Conservation (phyloP, 192 early-diverging fungal species). For the Cladochytrium replicatum region DNA sequence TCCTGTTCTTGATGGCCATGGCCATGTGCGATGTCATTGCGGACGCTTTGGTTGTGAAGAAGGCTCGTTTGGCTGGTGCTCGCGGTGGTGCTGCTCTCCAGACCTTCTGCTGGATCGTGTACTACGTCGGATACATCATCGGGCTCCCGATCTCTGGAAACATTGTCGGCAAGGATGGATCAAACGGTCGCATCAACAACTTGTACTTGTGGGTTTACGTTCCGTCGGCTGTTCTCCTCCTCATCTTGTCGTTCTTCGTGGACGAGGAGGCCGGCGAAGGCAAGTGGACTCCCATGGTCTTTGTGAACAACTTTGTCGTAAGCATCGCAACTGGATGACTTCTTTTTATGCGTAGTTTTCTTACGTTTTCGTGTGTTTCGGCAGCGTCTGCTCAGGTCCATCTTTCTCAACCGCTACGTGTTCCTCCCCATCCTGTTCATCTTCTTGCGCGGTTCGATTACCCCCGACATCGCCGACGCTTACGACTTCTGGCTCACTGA, state of each 20-base stretch:
- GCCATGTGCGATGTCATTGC: constrained; percentile 24
- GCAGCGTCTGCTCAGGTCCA: background rate
- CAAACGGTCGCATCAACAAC: no score
- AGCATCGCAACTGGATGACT: no score
- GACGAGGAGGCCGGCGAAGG: no score
- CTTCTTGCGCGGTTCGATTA: constrained; percentile 10
- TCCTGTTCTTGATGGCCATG: constrained; percentile 17
- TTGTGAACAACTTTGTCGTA: no score
- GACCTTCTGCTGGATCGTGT: constrained; percentile 15
- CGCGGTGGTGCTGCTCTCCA: constrained; percentile 16
- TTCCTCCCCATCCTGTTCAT: constrained; percentile 16
- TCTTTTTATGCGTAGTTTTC: no score
- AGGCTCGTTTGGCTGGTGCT: constrained; percentile 8
- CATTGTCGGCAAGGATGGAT: constrained; percentile 18
- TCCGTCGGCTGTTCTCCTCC: no score
- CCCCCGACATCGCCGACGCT: constrained; percentile 14
- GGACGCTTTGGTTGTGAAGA: constrained; percentile 16
- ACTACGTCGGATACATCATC: constrained; percentile 9
- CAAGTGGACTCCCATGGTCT: no score
- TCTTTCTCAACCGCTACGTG: constrained; percentile 11
- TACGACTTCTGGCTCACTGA: constrained; percentile 17
- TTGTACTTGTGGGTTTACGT: no score
- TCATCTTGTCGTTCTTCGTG: no score
- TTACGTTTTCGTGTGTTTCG: no score
- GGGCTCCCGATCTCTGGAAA: constrained; percentile 13